A percentile compares a stretch with the other conserved stretches of the same genome.
These are phyloP conservation scores for Fusarium cicatricum DNA, from an alignment of 2,329 filamentous ascomycete genomes.

Conservation along the genomic window DNA sequence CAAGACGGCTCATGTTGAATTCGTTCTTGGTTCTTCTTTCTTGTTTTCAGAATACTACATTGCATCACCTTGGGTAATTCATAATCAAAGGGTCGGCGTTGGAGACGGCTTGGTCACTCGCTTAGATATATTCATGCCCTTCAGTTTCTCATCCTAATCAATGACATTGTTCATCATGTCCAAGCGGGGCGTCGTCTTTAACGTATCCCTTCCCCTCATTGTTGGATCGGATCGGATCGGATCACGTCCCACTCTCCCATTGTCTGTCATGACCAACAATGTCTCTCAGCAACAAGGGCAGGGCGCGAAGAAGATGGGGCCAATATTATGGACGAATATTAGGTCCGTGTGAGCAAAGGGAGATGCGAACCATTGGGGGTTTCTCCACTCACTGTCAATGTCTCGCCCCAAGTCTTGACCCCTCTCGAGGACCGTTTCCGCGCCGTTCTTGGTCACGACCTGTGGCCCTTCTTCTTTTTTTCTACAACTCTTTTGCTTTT, in stretches of 20 bases:
- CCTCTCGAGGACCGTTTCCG: background rate
- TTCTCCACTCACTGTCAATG: conserved; percentile 14
- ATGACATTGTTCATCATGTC: conserved; percentile 6
- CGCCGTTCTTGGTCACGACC: conserved; percentile 16
- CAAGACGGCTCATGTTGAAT: conserved; percentile 23
- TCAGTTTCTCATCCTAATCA: conserved; percentile 11
- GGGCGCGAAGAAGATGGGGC: background rate
- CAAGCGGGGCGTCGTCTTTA: conserved; percentile 17
- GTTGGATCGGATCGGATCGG: conserved; percentile 4
- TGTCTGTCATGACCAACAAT: conserved; percentile 18
- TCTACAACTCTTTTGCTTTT: conserved; percentile 19
- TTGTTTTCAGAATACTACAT: conserved; percentile 30
- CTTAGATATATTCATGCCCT: conserved; percentile 40
- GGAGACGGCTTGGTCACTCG: conserved; percentile 45
- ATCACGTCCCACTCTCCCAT: conserved; percentile 25
- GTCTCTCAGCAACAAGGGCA: conserved; percentile 15
- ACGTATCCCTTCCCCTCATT: conserved; percentile 7
- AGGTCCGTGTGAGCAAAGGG: conserved; percentile 27
- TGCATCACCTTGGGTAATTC: conserved; percentile 42
- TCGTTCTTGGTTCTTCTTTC: conserved; percentile 3
- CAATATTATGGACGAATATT: conserved; percentile 33
- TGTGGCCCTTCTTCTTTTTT: conserved; percentile 22
- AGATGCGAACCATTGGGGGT: conserved; percentile 14
- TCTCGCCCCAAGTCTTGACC: conserved; percentile 13
- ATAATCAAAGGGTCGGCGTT: conserved; percentile 44